phyloP scores from a whole-genome alignment of 2,329 filamentous ascomycete species.

The Botrytis paeoniae region DNA sequence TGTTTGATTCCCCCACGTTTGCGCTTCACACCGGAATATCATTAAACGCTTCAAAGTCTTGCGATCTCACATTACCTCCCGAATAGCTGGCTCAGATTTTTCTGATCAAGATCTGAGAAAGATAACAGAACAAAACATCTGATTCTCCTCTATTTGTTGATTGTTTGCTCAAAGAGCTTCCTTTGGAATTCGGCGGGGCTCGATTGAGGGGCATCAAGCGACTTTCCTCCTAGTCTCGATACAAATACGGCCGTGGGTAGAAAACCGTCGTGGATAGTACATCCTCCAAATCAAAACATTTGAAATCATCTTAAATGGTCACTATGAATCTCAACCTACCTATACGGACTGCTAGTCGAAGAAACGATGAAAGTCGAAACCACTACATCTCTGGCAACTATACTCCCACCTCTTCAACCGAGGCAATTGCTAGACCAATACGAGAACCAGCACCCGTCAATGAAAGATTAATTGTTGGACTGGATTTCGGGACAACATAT shows the following conservation, averaged over 20 bases:
- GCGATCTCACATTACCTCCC: neutral
- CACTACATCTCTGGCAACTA: slow-evolving; percentile 39
- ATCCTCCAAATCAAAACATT: neutral
- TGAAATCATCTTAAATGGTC: slow-evolving; percentile 9
- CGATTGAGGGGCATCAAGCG: slow-evolving; percentile 12
- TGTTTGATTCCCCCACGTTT: neutral
- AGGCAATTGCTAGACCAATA: slow-evolving; percentile 61
- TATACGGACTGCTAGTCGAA: slow-evolving; percentile 30
- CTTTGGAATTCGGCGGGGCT: slow-evolving; percentile 1
- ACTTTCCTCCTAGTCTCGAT: slow-evolving; percentile 6
- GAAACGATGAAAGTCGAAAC: slow-evolving; percentile 37
- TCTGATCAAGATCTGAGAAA: neutral
- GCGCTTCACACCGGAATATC: neutral
- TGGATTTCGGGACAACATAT: slow-evolving; percentile 84
- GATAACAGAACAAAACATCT: neutral
- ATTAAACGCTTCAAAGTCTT: neutral
- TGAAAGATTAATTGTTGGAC: slow-evolving; percentile 71
- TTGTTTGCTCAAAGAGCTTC: neutral
- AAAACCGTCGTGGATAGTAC: slow-evolving; percentile 21
- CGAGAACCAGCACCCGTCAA: slow-evolving; percentile 50
- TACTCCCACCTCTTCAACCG: slow-evolving; percentile 54
- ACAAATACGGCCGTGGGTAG: neutral
- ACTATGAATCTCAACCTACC: slow-evolving; percentile 39
- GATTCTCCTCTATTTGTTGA: neutral
- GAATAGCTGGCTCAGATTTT: neutral